These are phyloP conservation scores for Barnettozyma vustinii DNA, from an alignment of 805 yeast genomes.

Conservation along the genomic window DNA sequence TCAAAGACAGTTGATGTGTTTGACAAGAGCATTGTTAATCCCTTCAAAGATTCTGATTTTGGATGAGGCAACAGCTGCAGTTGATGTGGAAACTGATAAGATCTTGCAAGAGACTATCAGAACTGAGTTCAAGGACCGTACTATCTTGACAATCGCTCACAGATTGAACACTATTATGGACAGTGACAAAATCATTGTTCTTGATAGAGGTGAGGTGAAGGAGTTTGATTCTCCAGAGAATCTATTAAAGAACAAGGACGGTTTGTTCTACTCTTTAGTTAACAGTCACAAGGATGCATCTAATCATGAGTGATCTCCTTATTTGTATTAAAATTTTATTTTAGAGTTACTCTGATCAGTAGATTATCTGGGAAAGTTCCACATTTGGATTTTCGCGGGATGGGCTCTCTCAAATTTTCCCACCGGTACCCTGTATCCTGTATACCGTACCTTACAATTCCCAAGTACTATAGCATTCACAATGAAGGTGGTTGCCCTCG, in stretches of 20 bases:
- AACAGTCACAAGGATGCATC: slow-evolving; percentile 36
- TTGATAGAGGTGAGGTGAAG: slow-evolving; percentile 68
- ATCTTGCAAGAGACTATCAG: slow-evolving; percentile 76
- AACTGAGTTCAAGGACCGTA: slow-evolving; percentile 66
- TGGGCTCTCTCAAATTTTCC: background rate
- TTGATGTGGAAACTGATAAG: slow-evolving; percentile 79
- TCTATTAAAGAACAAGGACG: slow-evolving; percentile 57
- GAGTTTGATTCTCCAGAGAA: slow-evolving; percentile 72
- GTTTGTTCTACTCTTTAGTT: slow-evolving; percentile 76
- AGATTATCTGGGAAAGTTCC: no score
- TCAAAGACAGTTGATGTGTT: slow-evolving; percentile 75
- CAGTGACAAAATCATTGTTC: slow-evolving; percentile 69
- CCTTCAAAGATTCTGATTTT: slow-evolving; percentile 59
- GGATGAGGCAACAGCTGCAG: slow-evolving; percentile 89
- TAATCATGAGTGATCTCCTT: background rate
- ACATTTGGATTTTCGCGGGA: background rate
- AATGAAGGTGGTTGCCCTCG: slow-evolving; percentile 89
- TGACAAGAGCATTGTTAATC: slow-evolving; percentile 70
- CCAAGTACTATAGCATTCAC: background rate
- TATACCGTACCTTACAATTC: no score
- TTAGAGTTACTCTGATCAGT: no score
- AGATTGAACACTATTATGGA: slow-evolving; percentile 79
- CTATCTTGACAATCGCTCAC: slow-evolving; percentile 82
- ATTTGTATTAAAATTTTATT: no score
- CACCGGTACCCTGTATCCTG: no score